Percentiles rank a stretch among this genome's conserved stretches.
Conservation (phyloP, 1,284 basidiomycete species). For the Ceraceosorus guamensis region DNA sequence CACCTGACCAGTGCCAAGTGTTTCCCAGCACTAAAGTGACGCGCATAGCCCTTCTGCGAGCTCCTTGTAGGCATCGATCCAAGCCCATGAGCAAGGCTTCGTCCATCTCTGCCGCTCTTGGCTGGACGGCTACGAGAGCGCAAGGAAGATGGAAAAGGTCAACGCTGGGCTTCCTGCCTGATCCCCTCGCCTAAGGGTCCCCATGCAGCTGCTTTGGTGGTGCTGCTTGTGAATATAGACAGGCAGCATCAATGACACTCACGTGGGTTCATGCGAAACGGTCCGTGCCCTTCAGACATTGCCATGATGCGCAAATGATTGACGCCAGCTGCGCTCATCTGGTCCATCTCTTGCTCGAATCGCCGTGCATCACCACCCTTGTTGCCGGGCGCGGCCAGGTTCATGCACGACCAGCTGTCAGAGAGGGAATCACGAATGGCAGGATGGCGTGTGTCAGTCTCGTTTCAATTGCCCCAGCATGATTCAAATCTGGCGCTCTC, state of each 20-base stretch:
- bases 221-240: too few relatives aligned
- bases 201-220: too few relatives aligned
- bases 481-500: too few relatives aligned
- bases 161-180: too few relatives aligned
- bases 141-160: too few relatives aligned
- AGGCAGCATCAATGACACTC: too few relatives aligned
- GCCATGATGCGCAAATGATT: conserved; percentile 36
- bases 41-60: conserved; percentile 22
- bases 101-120: conserved; percentile 13
- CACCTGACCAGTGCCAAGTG: conserved; percentile 18
- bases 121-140: conserved; percentile 13
- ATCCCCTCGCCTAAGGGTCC: too few relatives aligned
- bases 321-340: conserved; percentile 20
- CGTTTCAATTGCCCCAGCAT: too few relatives aligned
- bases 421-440: conserved; percentile 13
- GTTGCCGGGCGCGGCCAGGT: conserved; percentile 22
- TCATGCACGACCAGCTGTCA: conserved; percentile 27
- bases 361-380: conserved; percentile 18
- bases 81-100: conserved; percentile 25
- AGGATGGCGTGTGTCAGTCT: too few relatives aligned
- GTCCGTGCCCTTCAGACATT: conserved; percentile 9
- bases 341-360: conserved; percentile 24
- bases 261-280: conserved; percentile 17
- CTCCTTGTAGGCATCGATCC: conserved; percentile 25
- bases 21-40: conserved; percentile 25